A percentile compares a stretch with the other conserved stretches of the same genome.
Evolutionary conservation across 1,284 basidiomycete species (phyloP).

Genomic region (Wallemia ichthyophaga): DNA sequence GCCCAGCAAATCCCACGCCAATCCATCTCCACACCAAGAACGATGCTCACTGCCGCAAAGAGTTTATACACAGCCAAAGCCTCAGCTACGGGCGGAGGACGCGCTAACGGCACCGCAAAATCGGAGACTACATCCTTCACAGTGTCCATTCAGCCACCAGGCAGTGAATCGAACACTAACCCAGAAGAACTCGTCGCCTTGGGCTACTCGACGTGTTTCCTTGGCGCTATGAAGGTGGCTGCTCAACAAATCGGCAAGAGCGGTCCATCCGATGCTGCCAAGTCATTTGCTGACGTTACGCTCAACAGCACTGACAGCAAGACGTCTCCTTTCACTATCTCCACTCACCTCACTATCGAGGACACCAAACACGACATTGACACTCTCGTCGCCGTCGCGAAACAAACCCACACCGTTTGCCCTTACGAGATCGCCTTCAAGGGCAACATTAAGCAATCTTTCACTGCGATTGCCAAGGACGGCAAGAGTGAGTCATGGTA

Average conservation of each 20-base stretch:
- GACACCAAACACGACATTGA: not conserved
- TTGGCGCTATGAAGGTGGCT: not conserved
- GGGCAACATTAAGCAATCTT: not conserved
- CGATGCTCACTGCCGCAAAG: not conserved
- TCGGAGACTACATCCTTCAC: not conserved
- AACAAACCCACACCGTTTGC: not conserved
- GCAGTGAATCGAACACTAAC: not conserved
- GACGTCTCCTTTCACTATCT: not conserved
- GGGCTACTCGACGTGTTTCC: not conserved
- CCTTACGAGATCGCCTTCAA: not conserved
- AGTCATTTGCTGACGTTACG: not conserved
- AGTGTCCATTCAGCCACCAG: not conserved
- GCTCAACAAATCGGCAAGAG: not conserved
- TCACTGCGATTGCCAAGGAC: not conserved
- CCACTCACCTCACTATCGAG: not conserved
- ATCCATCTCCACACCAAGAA: not conserved
- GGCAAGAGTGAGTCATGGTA: not conserved
- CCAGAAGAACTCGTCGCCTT: not conserved
- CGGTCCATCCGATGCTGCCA: not conserved
- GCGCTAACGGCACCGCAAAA: not conserved
- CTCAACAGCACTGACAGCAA: not conserved
- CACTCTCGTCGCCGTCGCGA: not conserved
- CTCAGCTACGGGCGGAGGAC: not conserved
- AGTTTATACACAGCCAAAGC: not conserved
- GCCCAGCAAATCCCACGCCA: not conserved